Evolutionary conservation across 179 eudicot species (phyloP).

Genomic region (Corrigiola litoralis): DNA sequence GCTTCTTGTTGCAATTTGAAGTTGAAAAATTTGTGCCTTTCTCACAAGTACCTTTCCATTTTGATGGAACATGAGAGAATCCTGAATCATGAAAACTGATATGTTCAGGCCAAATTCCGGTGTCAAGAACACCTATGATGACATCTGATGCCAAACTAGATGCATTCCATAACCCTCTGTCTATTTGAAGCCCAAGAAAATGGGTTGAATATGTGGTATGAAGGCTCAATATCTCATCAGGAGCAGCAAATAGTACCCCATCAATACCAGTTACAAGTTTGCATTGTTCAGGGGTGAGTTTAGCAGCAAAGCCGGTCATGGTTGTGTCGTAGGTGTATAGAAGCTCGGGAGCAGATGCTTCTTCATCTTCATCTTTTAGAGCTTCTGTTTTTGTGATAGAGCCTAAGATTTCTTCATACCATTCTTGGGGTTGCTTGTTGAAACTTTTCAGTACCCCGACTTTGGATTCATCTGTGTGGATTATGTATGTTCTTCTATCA

Average conservation of each 20-base stretch:
- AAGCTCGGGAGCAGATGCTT: constrained; percentile 43
- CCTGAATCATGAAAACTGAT: constrained; percentile 45
- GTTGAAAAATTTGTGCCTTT: constrained; percentile 47
- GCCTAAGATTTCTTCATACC: constrained; percentile 40
- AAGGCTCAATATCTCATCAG: constrained; percentile 48
- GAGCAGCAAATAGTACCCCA: constrained; percentile 45
- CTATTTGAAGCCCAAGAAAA: constrained; percentile 55
- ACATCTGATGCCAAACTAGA: constrained; percentile 56
- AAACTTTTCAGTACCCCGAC: constrained; percentile 26
- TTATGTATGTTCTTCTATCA: constrained; percentile 38
- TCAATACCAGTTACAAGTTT: constrained; percentile 26
- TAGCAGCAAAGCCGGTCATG: constrained; percentile 62
- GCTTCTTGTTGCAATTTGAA: constrained; percentile 56
- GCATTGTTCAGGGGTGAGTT: constrained; percentile 39
- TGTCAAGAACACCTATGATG: constrained; percentile 62
- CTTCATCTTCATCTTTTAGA: constrained; percentile 22
- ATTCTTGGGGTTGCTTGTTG: constrained; percentile 23
- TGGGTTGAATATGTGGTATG: constrained; percentile 67
- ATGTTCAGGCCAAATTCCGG: constrained; percentile 87
- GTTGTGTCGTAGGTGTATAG: constrained; percentile 56
- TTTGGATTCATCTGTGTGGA: constrained; percentile 50
- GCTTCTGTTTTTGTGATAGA: constrained; percentile 24
- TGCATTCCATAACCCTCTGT: constrained; percentile 53
- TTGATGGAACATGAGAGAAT: constrained; percentile 45
- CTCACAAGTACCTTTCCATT: constrained; percentile 67